Evolutionary conservation across 371 early-diverging fungal species (phyloP), one percentile per base, ranked within the genome.

Genomic region (Mucor circinelloides): DNA sequence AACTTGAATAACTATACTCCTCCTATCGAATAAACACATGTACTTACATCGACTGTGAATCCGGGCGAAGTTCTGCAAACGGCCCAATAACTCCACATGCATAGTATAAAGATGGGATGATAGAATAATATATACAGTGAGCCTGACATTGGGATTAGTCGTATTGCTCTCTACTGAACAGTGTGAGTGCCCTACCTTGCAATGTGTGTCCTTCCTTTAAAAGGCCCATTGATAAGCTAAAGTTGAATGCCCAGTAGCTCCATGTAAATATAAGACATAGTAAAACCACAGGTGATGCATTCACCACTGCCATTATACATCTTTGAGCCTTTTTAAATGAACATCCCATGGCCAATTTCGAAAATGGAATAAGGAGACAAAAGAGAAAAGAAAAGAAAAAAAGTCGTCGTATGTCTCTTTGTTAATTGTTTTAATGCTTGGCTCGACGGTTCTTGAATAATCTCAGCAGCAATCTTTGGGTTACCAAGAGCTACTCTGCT

Each of bases 41-140:
- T 31, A 36, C 48, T 66, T 77, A 75, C 77, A 19, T 77, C 68
- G 8, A 40, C 10, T 9, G 80, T 74, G 34, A 67, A 77, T 19
- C 83, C 83, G 0, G 85, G 85, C n/a, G 79, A 72, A 3, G 81
- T 82, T 6, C 58, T 58, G 12, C 76, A 75, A 2, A 73, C 74
- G 32, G 71, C 71, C 61, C 72, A 78, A 61, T 77, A 85, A 60
- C 74, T 70, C 83, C 83, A 85, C 32, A 77, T 63, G 27, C 69
- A 72, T 31, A 83, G 48, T n/a, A 79, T 55, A 52, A 79, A 78
- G 6, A 80, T 21, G 1, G 78, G 77, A 13, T 80, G 70, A 58
- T 75, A 80, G 36, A 80, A 68, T 10, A 78, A 6, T 28, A 76
- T 70, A 38, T 81, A 81, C 8, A 79, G 34, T 12, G 62, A 31